Percentiles rank a stretch among this genome's conserved stretches.
Evolutionary conservation across 768 basidiomycete genomes (phyloP).

Genomic region (Xanthoconium purpureum): DNA sequence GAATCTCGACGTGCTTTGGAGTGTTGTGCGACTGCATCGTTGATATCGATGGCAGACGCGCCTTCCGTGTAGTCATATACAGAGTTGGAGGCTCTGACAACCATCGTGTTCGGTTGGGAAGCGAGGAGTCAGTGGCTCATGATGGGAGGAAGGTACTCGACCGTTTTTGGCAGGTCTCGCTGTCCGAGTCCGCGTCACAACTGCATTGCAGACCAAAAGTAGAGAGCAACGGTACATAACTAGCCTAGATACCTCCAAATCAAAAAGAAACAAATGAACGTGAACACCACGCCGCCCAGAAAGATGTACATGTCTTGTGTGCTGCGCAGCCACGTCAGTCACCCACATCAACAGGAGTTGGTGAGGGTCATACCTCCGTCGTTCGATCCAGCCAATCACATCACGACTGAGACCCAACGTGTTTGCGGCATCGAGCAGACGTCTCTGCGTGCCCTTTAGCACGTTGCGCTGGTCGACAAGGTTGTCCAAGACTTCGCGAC

Average conservation of each 20-base stretch:
- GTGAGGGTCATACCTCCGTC: slow-evolving; percentile 61
- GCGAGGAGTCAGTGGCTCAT: no score
- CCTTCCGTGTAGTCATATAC: slow-evolving; percentile 80
- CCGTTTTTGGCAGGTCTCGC: slow-evolving; percentile 16
- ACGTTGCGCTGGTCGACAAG: slow-evolving; percentile 90
- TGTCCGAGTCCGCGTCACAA: neutral
- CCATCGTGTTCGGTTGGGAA: slow-evolving; percentile 11
- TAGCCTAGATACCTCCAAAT: slow-evolving; percentile 89
- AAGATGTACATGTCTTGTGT: slow-evolving; percentile 97
- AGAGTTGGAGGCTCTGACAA: slow-evolving; percentile 11
- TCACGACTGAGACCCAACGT: slow-evolving; percentile 90
- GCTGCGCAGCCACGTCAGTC: slow-evolving; percentile 40
- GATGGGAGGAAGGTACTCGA: no score
- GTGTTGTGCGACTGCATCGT: slow-evolving; percentile 50
- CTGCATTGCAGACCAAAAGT: neutral
- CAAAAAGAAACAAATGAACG: slow-evolving; percentile 89
- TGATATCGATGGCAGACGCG: slow-evolving; percentile 73
- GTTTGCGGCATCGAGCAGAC: slow-evolving; percentile 87
- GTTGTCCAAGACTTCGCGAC: slow-evolving; percentile 87
- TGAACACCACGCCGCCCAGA: slow-evolving; percentile 76
- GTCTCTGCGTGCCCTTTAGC: slow-evolving; percentile 89
- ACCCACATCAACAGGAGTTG: neutral
- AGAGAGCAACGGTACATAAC: slow-evolving; percentile 4
- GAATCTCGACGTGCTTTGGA: slow-evolving; percentile 64
- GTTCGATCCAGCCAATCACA: slow-evolving; percentile 97